Percentiles rank a stretch among this genome's conserved stretches.
These are phyloP conservation scores for Beta vulgaris DNA, from an alignment of 148 eudicot genomes.

Conservation along the genomic window DNA sequence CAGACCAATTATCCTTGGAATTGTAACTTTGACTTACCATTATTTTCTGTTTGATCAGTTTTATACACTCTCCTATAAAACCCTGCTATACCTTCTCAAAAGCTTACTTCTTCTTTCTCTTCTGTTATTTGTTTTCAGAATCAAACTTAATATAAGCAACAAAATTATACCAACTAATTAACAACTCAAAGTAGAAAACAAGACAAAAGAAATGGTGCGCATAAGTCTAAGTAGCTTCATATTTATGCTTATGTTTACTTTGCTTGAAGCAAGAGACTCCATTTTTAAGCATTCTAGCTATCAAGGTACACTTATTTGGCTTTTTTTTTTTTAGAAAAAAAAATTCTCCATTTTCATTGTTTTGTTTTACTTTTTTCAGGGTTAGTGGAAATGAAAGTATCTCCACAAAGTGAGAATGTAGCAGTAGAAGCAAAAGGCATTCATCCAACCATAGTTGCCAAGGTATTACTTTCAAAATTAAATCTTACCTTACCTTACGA, in stretches of 20 bases:
- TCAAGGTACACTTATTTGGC: slow-evolving; percentile 26
- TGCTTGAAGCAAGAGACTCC: slow-evolving; percentile 34
- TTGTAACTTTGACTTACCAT: slow-evolving; percentile 48
- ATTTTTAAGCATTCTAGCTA: slow-evolving; percentile 19
- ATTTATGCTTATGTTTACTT: slow-evolving; percentile 34
- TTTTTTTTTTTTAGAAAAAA: background rate
- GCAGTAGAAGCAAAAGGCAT: background rate
- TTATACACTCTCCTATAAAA: no score
- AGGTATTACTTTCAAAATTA: slow-evolving; percentile 12
- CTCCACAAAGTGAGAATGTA: background rate
- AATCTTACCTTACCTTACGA: no score
- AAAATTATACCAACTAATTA: slow-evolving; percentile 1
- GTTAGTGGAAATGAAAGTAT: slow-evolving; percentile 5
- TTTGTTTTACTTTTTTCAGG: slow-evolving; percentile 4
- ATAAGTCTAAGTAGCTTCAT: slow-evolving; percentile 31
- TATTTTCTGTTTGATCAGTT: slow-evolving; percentile 1
- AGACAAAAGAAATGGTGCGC: slow-evolving; percentile 24
- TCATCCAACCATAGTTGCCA: background rate
- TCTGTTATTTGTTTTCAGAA: background rate
- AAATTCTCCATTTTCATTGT: no score
- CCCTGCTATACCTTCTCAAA: slow-evolving; percentile 11
- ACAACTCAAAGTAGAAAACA: slow-evolving; percentile 14
- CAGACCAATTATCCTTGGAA: slow-evolving; percentile 33
- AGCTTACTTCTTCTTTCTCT: slow-evolving; percentile 15
- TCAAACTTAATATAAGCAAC: slow-evolving; percentile 12